Base-by-base conservation (phyloP, 2,329 filamentous ascomycete species). In the Didymella keratinophila region DNA sequence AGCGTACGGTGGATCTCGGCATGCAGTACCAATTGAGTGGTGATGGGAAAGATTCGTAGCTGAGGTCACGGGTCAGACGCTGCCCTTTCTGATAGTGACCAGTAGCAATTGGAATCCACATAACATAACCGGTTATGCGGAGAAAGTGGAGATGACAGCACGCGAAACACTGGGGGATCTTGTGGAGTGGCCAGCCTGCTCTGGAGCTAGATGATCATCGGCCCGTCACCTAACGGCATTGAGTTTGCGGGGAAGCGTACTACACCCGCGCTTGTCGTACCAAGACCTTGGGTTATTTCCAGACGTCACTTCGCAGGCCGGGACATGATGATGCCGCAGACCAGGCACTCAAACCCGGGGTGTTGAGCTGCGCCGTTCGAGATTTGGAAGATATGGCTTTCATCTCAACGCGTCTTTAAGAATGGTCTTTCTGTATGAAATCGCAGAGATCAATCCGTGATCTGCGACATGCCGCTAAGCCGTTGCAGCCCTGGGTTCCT, bases 201-300 rank as follows among this genome's bases (percentile, higher is more conserved):
- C 45, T 58, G 56, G 47, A 52, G 60, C 59, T 63, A 63, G 55
- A 52, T 43, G 61, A 62, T 64, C 58, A 60, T 70, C 68, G 60
- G 59, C 30, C 65, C 65, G 58, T 61, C 58, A 60, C 57, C 52
- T 58, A 61, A 60, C 57, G 63, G 56, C 46, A 60, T 63, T 52
- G 60, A 60, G 44, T 65, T 71, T 74, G 71, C 71, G 71, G 71
- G 71, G 71, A 71, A 72, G 46, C 49, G 54, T 65, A 56, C 66
- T 63, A 63, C 58, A 52, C 37, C 39, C 50, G 50, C 46, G 48
- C 63, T 30, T 52, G 37, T 34, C 2, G 16, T 27, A 34, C 48
- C 36, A 50, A 42, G 48, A 57, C 46, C 46, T 52, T 27, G 42
- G 12, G 25, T 53, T 67, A 64, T 66, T 64, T 23, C 62, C 63